These are phyloP conservation scores for Paragyromitra xinjiangensis DNA, from an alignment of 495 filamentous ascomycete species.

Conservation along the genomic window DNA sequence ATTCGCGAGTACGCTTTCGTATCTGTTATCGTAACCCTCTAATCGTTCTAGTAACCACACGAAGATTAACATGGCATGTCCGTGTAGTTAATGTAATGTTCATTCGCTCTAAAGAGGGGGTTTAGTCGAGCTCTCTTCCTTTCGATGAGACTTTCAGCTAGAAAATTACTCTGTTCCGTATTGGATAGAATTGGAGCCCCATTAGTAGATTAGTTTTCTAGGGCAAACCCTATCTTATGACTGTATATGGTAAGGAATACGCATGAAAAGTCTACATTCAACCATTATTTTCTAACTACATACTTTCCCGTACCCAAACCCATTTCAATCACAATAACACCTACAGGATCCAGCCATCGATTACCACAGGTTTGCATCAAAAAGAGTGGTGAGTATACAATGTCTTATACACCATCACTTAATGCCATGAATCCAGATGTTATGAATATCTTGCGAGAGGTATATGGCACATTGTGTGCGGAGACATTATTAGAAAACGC, in stretches of 20 bases:
- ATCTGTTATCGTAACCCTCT: too few relatives aligned
- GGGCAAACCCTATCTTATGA: too few relatives aligned
- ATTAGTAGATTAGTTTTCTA: too few relatives aligned
- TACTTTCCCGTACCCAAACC: background rate
- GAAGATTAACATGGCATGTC: too few relatives aligned
- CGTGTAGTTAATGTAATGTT: too few relatives aligned
- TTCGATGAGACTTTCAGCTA: too few relatives aligned
- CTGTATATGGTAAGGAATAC: background rate
- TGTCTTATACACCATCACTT: background rate
- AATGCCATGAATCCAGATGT: background rate
- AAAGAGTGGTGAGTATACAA: background rate
- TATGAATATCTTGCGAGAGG: background rate
- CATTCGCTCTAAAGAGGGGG: too few relatives aligned
- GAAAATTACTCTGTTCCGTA: too few relatives aligned
- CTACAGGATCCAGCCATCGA: background rate
- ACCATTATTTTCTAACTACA: background rate
- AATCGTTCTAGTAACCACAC: too few relatives aligned
- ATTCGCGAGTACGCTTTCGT: too few relatives aligned
- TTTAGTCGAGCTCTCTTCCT: too few relatives aligned
- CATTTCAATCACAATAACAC: background rate
- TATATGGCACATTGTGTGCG: background rate
- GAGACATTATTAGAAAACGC: background rate
- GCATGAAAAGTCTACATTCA: background rate
- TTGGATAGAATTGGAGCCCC: too few relatives aligned
- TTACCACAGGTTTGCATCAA: background rate